Evolutionary conservation across 108 stramenopile genomes (phyloP).

Genomic region (Fragilaria radians): DNA sequence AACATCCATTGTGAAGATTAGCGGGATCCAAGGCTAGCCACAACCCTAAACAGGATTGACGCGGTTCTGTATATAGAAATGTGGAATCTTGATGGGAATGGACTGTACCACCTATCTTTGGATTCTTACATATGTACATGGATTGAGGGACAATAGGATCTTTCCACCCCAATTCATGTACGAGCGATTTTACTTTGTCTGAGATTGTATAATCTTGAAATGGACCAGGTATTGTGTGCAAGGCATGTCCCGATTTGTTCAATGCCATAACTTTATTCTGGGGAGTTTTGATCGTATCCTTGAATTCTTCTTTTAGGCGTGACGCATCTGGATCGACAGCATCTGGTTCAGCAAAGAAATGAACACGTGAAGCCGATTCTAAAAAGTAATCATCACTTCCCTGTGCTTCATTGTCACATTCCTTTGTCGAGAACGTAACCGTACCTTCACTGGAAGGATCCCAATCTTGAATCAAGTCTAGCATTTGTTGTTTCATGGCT

Average conservation of each 20-base stretch:
- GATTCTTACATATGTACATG: conserved; percentile 96
- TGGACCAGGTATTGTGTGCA: conserved; percentile 58
- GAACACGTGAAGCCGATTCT: conserved; percentile 58
- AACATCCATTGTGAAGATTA: conserved; percentile 87
- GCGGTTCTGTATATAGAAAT: conserved; percentile 83
- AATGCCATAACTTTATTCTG: conserved; percentile 60
- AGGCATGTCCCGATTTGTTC: conserved; percentile 90
- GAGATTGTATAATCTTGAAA: conserved; percentile 66
- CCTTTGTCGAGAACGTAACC: conserved; percentile 74
- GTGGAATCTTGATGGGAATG: conserved; percentile 92
- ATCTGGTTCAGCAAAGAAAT: conserved; percentile 84
- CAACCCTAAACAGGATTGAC: conserved; percentile 85
- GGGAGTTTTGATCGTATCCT: too few relatives aligned
- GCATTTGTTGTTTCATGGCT: conserved; percentile 63
- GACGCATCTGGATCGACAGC: conserved; percentile 35
- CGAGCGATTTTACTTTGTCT: conserved; percentile 42
- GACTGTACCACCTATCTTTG: conserved; percentile 69
- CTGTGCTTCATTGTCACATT: conserved; percentile 54
- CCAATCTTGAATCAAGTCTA: conserved; percentile 51
- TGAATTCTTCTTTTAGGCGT: conserved; percentile 32
- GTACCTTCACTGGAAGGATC: conserved; percentile 23
- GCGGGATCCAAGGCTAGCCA: conserved; percentile 93
- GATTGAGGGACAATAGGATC: conserved; percentile 86
- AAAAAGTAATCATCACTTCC: conserved; percentile 83
- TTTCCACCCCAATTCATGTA: conserved; percentile 65